Base-by-base conservation (phyloP, 2,329 filamentous ascomycete species). In the Rhynchosporium secalis region DNA sequence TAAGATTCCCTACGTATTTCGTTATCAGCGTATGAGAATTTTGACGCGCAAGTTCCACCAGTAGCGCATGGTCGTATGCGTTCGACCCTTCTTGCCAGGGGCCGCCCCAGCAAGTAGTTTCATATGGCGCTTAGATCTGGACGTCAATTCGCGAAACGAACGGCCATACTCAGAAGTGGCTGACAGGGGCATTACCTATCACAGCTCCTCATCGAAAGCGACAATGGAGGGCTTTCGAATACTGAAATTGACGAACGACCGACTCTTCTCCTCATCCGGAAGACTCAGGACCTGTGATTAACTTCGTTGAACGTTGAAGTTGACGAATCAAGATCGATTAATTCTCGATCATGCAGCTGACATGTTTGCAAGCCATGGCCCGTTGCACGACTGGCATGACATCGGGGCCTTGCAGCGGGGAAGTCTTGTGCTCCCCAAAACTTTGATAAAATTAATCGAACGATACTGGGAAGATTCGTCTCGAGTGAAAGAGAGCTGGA, bases 361-460 rank as follows among this genome's bases (percentile, higher is more conserved):
- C 65, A 67, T 62, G 38, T 61, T 60, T 62, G 66, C 63, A 68
- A 29, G 57, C 52, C 64, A 38, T 36, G 33, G 33, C 6, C 68
- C 65, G 67, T 66, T 60, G 66, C 64, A 62, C 67, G 63, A 64
- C 65, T 66, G 65, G 56, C 49, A 63, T 72, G 68, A 70, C 65
- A 62, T 68, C 68, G 70, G 68, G 65, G 56, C 68, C 70, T 66
- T 71, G 69, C 69, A 72, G 65, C 52, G 43, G 31, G 52, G 60
- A 57, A 58, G 58, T 62, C 62, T 66, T 68, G 62, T 67, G 62
- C 46, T 60, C 55, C 60, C 41, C 41, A 26, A 51, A 38, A 51
- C 31, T 58, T 45, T 49, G 36, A 46, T 49, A 43, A 61, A 28
- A 33, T 61, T 60, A 49, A 54, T 47, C 48, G 31, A 43, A 51